These are phyloP conservation scores for Globisporangium splendens DNA, from an alignment of 352 stramenopile species.

Conservation along the genomic window DNA sequence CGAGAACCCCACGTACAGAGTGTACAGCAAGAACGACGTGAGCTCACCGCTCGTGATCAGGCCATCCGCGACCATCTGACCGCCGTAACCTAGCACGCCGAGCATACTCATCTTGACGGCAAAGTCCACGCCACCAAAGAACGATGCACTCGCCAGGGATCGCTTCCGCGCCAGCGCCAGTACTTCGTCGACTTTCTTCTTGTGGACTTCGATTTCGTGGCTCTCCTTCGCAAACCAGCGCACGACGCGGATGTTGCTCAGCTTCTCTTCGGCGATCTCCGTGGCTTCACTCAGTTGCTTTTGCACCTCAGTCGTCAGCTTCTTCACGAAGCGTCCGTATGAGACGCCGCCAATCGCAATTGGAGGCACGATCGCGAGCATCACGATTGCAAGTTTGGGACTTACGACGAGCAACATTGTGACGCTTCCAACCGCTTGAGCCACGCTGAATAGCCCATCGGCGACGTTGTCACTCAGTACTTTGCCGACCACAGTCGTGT, in stretches of 20 bases:
- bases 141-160: no score
- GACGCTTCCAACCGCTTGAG: constrained; percentile 83
- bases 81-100: constrained; percentile 89
- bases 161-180: no score
- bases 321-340: constrained; percentile 87
- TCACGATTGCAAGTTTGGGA: constrained; percentile 87
- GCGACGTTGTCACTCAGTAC: constrained; percentile 90
- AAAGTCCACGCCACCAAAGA: constrained; percentile 84
- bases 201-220: constrained; percentile 59
- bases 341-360: constrained; percentile 84
- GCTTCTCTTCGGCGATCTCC: constrained; percentile 90
- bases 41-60: constrained; percentile 88
- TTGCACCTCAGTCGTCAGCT: constrained; percentile 87
- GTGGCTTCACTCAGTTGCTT: constrained; percentile 89
- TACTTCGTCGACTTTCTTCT: constrained; percentile 30
- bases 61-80: constrained; percentile 84
- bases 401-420: constrained; percentile 91
- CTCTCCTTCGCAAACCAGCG: constrained; percentile 86
- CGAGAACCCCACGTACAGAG: constrained; percentile 88
- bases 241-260: constrained; percentile 91
- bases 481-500: constrained; percentile 90
- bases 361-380: constrained; percentile 89
- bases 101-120: constrained; percentile 88
- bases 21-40: constrained; percentile 93
- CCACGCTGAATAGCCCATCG: constrained; percentile 64